Evolutionary conservation across 2,329 filamentous ascomycete genomes (phyloP).

Genomic region (Sclerotinia trifoliorum): DNA sequence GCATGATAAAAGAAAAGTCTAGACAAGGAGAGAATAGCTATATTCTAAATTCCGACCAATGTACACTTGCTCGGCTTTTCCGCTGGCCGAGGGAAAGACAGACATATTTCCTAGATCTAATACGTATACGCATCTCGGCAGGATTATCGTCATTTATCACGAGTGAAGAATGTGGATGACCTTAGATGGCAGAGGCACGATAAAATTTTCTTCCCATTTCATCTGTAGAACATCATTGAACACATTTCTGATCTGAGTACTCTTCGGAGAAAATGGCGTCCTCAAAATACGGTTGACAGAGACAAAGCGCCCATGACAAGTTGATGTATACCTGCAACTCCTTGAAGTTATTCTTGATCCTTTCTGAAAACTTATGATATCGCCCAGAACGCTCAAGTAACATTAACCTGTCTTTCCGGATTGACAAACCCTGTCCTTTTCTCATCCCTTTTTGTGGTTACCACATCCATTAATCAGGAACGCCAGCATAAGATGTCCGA

Average conservation of each 20-base stretch:
- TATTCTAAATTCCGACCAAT: not conserved
- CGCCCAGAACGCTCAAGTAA: not conserved
- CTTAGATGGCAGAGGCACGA: not conserved
- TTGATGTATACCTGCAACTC: not conserved
- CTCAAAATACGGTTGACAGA: not conserved
- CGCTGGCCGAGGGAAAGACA: not conserved
- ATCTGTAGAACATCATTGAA: not conserved
- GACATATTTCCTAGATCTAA: too few species aligned
- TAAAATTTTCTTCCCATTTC: not conserved
- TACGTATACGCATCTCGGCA: not conserved
- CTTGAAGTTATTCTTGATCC: not conserved
- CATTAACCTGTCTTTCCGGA: not conserved
- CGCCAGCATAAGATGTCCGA: constrained; percentile 7
- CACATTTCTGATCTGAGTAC: not conserved
- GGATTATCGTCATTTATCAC: constrained; percentile 3
- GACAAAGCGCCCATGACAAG: not conserved
- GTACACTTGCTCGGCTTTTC: not conserved
- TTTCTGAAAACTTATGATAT: not conserved
- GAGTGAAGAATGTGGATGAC: not conserved
- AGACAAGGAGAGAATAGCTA: not conserved
- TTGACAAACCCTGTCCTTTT: not conserved
- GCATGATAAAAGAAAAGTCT: not conserved
- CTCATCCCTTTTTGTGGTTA: not conserved
- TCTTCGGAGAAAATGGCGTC: not conserved
- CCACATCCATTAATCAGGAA: constrained; percentile 4